These are phyloP conservation scores for Talaromyces nanjingensis DNA, from an alignment of 495 filamentous ascomycete species.

Conservation along the genomic window DNA sequence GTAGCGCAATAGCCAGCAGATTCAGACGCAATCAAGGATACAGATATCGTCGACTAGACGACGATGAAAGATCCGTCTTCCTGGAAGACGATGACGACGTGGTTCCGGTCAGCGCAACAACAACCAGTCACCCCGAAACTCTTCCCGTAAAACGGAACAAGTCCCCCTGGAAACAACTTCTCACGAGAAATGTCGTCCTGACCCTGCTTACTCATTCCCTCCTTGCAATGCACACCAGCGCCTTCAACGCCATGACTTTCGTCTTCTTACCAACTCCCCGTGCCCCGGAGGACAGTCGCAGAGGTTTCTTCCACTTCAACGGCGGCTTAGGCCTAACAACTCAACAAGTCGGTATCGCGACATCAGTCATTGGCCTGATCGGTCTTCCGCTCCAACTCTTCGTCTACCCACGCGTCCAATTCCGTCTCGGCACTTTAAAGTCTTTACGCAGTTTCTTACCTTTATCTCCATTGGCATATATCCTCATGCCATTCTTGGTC, in stretches of 20 bases:
- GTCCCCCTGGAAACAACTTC: slow-evolving; percentile 51
- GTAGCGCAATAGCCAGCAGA: slow-evolving; percentile 29
- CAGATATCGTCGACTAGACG: slow-evolving; percentile 11
- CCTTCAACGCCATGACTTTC: slow-evolving; percentile 69
- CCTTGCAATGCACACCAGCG: slow-evolving; percentile 65
- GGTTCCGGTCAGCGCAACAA: slow-evolving; percentile 29
- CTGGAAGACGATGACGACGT: slow-evolving; percentile 20
- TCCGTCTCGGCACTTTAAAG: slow-evolving; percentile 52
- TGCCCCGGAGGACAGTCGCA: slow-evolving; percentile 36
- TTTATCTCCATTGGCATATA: slow-evolving; percentile 61
- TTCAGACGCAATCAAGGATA: slow-evolving; percentile 20
- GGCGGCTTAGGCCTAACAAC: slow-evolving; percentile 69
- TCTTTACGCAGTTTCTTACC: slow-evolving; percentile 53
- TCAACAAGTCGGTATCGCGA: slow-evolving; percentile 58
- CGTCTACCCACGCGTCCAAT: slow-evolving; percentile 57
- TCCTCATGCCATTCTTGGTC: slow-evolving; percentile 60
- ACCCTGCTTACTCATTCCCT: slow-evolving; percentile 59
- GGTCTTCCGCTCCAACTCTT: slow-evolving; percentile 65
- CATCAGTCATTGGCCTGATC: slow-evolving; percentile 61
- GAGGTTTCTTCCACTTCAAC: slow-evolving; percentile 55
- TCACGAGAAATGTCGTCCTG: slow-evolving; percentile 53
- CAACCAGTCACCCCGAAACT: slow-evolving; percentile 26
- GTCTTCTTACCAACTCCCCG: slow-evolving; percentile 64
- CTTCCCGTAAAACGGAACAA: slow-evolving; percentile 32
- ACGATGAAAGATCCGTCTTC: slow-evolving; percentile 32